These are phyloP conservation scores for Epichloe sibirici DNA, from an alignment of 2,329 filamentous ascomycete genomes.

Conservation along the genomic window DNA sequence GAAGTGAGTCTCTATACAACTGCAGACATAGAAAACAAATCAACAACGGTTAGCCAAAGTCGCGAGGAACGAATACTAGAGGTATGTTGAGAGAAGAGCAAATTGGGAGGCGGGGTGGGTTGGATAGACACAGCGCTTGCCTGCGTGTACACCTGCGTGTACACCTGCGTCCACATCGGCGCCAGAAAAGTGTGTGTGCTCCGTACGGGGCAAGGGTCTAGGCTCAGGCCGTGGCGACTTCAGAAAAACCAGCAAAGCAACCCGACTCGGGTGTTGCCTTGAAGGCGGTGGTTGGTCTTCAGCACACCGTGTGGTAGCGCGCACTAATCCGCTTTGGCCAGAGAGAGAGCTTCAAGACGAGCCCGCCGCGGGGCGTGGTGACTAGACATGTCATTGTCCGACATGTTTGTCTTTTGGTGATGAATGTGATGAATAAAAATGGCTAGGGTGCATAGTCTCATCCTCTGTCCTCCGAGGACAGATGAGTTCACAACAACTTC, in stretches of 20 bases:
- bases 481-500: not conserved
- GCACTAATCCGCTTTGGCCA: not conserved
- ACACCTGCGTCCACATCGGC: not conserved
- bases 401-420: not conserved
- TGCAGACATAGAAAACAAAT: constrained; percentile 25
- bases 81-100: constrained; percentile 16
- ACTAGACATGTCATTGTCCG: not conserved
- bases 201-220: constrained; percentile 9
- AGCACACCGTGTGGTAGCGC: not conserved
- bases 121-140: constrained; percentile 11
- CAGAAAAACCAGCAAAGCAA: constrained; percentile 1
- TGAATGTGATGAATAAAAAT: not conserved
- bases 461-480: not conserved
- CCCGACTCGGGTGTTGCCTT: constrained; percentile 5
- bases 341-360: not conserved
- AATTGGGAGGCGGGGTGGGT: constrained; percentile 20
- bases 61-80: constrained; percentile 10
- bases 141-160: constrained; percentile 5
- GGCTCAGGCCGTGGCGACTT: constrained; percentile 5
- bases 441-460: not conserved
- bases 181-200: constrained; percentile 2
- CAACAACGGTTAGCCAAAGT: constrained; percentile 18
- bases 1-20: constrained; percentile 18
- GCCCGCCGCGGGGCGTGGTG: not conserved
- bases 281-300: constrained; percentile 6